Base-by-base conservation (phyloP, 2,329 filamentous ascomycete genomes). In the Diaporthe citriasiana region DNA sequence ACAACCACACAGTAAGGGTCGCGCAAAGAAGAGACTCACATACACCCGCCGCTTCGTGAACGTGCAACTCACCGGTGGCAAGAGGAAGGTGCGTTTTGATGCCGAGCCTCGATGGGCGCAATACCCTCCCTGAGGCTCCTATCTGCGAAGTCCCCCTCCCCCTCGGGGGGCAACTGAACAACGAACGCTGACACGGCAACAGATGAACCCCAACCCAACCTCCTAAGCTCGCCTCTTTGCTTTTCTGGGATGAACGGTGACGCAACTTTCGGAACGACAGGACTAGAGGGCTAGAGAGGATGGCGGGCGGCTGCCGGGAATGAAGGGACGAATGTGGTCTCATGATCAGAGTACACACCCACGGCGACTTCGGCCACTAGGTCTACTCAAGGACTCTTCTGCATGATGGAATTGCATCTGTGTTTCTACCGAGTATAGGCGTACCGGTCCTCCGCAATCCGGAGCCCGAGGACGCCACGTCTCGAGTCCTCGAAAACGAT, bases 31-130 rank as follows among this genome's bases (percentile, higher is more conserved):
- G 94, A 92, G 95, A 84, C 92, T 97, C 86, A 93, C 92, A 86
- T 98, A 98, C 92, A 97, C 94, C 83, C 93, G 95, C 87, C 95
- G 95, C 84, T 98, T 98, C 90, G 95, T 98, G 82, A 98, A 98
- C 89, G 95, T 98, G 85, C 96, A 94, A 84, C 91, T 97, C 89
- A 97, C 95, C 80, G 95, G 95, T 87, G 95, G 95, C 89, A 98
- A 98, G 95, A 91, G 95, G 88, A 98, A 97, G 94, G 94, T 96
- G 85, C 84, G 88, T 80, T 76, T 76, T 25, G 56, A 63, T 30
- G n/a, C 45, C 13, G 27, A 55, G 25, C 50, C 35, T 38, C 22
- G 10, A 30, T 53, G 45, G 56, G 30, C 33, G 45, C 56, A 19
- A 63, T 19, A 4, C 27, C n/a, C 33, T 19, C 27, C 8, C 33